Conservation (phyloP, 768 basidiomycete genomes). For the Boletus tylopilopsis region DNA sequence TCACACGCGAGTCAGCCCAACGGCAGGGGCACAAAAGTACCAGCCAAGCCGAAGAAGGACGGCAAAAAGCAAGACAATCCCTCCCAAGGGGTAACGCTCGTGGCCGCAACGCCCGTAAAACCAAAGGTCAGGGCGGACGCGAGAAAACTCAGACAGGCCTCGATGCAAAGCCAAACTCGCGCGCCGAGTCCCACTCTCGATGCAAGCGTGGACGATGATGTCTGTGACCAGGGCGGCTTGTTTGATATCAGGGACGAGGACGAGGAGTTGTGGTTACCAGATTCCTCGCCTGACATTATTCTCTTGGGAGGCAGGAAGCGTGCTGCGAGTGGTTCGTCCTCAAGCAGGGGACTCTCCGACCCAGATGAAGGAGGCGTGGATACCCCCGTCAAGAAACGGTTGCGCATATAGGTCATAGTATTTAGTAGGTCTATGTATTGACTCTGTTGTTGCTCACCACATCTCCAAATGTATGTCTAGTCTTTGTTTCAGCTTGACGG, state of each 20-base stretch:
- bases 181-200: slow-evolving; percentile 4
- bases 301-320: slow-evolving; percentile 30
- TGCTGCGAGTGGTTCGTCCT: slow-evolving; percentile 23
- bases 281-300: slow-evolving; percentile 41
- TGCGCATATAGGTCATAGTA: slow-evolving; percentile 7
- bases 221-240: too few relatives aligned
- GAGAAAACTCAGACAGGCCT: slow-evolving; percentile 3
- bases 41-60: slow-evolving; percentile 7
- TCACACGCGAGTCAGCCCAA: slow-evolving; percentile 13
- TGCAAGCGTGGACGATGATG: not conserved
- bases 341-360: slow-evolving; percentile 21
- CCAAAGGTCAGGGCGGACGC: slow-evolving; percentile 15
- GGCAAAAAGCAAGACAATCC: slow-evolving; percentile 3
- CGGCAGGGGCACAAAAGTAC: slow-evolving; percentile 15
- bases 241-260: slow-evolving; percentile 21
- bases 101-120: slow-evolving; percentile 55
- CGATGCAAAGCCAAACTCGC: slow-evolving; percentile 9
- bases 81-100: slow-evolving; percentile 35
- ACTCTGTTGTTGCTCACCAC: not conserved
- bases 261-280: slow-evolving; percentile 40
- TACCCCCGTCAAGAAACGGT: slow-evolving; percentile 27
- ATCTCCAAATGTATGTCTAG: not conserved
- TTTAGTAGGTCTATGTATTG: slow-evolving; percentile 2
- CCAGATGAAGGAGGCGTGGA: slow-evolving; percentile 8
- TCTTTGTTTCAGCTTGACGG: too few relatives aligned